phyloP scores from a whole-genome alignment of 768 basidiomycete genomes.

The Obba rivulosa region DNA sequence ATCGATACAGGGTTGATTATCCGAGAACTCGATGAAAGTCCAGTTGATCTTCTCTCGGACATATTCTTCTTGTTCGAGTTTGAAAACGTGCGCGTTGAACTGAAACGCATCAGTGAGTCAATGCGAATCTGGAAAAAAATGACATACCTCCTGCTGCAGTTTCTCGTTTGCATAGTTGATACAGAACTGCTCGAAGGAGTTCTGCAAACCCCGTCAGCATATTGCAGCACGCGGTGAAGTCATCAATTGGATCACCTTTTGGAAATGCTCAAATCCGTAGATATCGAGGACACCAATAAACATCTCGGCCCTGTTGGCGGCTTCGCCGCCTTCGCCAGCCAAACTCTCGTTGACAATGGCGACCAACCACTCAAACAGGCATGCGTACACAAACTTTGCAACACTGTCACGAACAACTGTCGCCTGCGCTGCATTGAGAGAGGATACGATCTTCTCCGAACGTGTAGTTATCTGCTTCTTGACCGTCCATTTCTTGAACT shows the following conservation, averaged over 20 bases:
- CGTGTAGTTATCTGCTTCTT: conserved; percentile 97
- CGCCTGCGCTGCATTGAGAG: conserved; percentile 82
- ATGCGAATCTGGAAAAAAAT: neutral
- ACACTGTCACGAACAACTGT: conserved; percentile 94
- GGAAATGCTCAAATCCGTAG: conserved; percentile 96
- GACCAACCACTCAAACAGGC: conserved; percentile 98
- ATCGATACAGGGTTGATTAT: conserved; percentile 98
- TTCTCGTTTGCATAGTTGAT: conserved; percentile 99
- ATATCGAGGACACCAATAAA: conserved; percentile 99
- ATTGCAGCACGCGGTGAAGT: neutral
- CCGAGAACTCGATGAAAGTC: conserved; percentile 99
- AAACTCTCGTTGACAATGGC: conserved; percentile 96
- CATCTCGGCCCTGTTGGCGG: conserved; percentile 88
- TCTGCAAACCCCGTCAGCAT: conserved; percentile 36
- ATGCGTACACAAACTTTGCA: conserved; percentile 98
- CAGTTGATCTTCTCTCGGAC: conserved; percentile 98
- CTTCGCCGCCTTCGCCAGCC: conserved; percentile 91
- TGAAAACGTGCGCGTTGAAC: conserved; percentile 99
- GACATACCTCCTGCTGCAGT: conserved; percentile 89
- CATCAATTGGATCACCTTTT: conserved; percentile 53
- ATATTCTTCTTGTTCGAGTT: conserved; percentile 99
- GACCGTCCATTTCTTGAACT: conserved; percentile 98
- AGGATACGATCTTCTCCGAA: conserved; percentile 90
- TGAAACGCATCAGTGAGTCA: conserved; percentile 25
- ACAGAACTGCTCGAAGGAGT: conserved; percentile 96